Base-by-base conservation (phyloP, 352 stramenopile species). In the Globisporangium cylindrosporum region DNA sequence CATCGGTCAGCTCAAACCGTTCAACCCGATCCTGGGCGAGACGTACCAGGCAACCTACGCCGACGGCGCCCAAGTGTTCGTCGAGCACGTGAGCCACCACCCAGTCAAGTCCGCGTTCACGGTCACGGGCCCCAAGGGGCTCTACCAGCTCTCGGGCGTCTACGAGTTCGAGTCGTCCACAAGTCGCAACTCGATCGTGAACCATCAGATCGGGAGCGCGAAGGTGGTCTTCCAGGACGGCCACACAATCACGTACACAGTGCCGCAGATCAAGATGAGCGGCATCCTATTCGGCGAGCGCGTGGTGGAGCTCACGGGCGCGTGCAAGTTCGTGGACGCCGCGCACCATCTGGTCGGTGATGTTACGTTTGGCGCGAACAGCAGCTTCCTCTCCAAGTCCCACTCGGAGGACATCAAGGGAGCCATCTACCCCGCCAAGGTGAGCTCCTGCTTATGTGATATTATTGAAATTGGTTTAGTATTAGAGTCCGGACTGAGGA, bases 201-300 rank as follows among this genome's bases (percentile, higher is more conserved):
- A 91, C 70, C 77, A 86, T 67, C 81, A 93, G 75, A 67, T 79
- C 51, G 80, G 81, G 14, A 70, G 66, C 0, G 70, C 69, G 6
- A 73, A 62, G 25, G 72, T 93, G 58, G 65, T 70, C 34, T 93
- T 91, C 71, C 70, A 80, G 29, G 80, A 88, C 49, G 80, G 79
- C 15, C 73, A 80, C 22, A 62, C 71, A 14, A 79, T 93, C 70
- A 81, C 75, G 53, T 91, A 90, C 72, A 88, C 80, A 0, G 73
- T 92, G 62, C 83, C 85, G 18, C 82, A 93, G 67, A 89, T 93
- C 74, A 93, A 91, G 78, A 91, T 92, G 83, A 89, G 75, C 51
- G 85, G 85, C 4, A 67, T 93, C 20, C 68, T 93, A 32, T 81
- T 92, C 14, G 85, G 85, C 2, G 83, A 93, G 20, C 85, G 83